Base-by-base conservation (phyloP, 1,284 basidiomycete species). In the Thecaphora frezii region DNA sequence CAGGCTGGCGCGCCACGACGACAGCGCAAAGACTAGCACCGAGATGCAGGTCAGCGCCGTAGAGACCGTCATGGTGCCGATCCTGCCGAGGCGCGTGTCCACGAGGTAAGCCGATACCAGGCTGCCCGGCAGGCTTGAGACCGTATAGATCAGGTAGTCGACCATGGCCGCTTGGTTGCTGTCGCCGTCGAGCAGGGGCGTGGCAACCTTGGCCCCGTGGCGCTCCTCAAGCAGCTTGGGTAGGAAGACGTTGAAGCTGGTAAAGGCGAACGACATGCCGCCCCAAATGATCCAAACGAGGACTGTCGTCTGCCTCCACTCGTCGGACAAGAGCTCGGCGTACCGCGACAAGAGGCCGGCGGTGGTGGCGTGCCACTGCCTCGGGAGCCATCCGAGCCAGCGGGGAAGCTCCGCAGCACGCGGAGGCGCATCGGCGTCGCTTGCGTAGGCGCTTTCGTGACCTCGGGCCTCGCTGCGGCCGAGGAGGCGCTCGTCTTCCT, bases 201-300 rank as follows among this genome's bases (percentile, higher is more conserved):
- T 46, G 23, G 53, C 48, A 3, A 19, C 47, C 30, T 9, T 3
- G 16, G 45, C 38, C 9, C 58, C 65, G 36, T 60, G 60, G 1
- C 61, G 48, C 23, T 51, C 51, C 54, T 68, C 58, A 18, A 97
- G 82, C 16, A 94, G 84, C 71, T 92, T 92, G 0, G 94, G 94
- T 21, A 97, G 84, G 79, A 89, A 97, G 14, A 96, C 92, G 74
- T 97, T 98, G 82, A 97, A 97, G 87, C 94, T 94, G 8, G 91
- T 97, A 74, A 87, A 93, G 1, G 87, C 91, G 88, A 73, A 47
- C 47, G 59, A 61, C 58, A 55, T 64, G 24, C 69, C 58, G 10
- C 69, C 69, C 76, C 76, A 78, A 39, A 77, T 71, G 42, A 60
- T 50, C 74, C 74, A 78, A 39, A 72, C 57, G 36, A 96, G 81